These are phyloP conservation scores for Spergularia azorica DNA, from an alignment of 179 eudicot genomes.

Conservation along the genomic window DNA sequence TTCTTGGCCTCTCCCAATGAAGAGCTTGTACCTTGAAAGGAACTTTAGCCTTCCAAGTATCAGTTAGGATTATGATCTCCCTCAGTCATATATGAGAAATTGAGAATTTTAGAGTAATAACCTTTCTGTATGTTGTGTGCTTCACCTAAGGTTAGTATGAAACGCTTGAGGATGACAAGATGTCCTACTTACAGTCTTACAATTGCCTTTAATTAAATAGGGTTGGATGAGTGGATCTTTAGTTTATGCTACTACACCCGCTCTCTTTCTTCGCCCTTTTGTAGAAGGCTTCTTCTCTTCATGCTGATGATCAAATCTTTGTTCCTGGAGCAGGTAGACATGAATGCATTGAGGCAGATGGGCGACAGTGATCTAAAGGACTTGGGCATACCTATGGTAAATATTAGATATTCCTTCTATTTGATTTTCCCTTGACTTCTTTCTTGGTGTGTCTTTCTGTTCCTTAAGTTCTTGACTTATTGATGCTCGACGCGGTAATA, in stretches of 20 bases:
- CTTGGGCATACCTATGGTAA: constrained; percentile 95
- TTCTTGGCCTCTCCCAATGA: neutral
- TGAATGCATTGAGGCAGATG: constrained; percentile 76
- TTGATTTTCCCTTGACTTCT: neutral
- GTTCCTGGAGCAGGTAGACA: constrained; percentile 65
- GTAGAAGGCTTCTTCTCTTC: neutral
- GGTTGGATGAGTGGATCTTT: neutral
- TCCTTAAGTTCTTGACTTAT: neutral
- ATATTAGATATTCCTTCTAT: neutral
- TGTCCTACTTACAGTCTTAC: neutral
- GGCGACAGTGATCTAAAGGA: constrained; percentile 80
- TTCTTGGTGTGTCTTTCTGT: neutral
- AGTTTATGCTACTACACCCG: neutral
- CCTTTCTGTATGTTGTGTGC: no score
- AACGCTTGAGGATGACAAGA: neutral
- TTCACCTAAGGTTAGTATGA: neutral
- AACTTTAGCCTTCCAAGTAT: no score
- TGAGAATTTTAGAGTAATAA: no score
- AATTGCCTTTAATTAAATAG: neutral
- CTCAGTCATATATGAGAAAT: no score
- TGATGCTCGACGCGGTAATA: neutral
- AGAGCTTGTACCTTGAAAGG: neutral
- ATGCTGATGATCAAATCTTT: constrained; percentile 16
- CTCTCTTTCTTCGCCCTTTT: neutral
- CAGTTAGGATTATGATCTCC: no score